Conservation (phyloP, 306 rosid species). For the Alnus rubra region DNA sequence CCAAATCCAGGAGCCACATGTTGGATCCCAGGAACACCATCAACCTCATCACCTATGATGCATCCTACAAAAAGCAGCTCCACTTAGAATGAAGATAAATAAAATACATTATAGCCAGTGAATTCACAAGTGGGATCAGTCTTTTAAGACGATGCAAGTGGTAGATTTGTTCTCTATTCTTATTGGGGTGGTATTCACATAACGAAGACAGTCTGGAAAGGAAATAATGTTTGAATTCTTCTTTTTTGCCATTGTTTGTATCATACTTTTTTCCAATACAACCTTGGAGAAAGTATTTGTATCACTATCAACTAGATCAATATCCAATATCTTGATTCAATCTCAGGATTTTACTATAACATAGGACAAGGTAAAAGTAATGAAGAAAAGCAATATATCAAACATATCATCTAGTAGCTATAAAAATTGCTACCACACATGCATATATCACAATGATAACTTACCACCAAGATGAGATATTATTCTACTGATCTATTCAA, state of each 20-base stretch:
- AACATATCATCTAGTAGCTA: background rate
- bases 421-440: background rate
- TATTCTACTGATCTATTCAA: no score
- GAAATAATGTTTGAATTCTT: background rate
- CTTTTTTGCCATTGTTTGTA: background rate
- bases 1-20: slow-evolving; percentile 86
- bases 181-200: background rate
- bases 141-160: background rate
- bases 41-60: slow-evolving; percentile 83
- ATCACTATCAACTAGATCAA: background rate
- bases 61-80: slow-evolving; percentile 53
- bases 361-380: no score
- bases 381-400: no score
- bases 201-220: background rate
- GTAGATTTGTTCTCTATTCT: no score
- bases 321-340: no score
- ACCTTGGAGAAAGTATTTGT: background rate
- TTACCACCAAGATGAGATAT: no score
- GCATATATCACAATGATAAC: background rate
- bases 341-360: no score
- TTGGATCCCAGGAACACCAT: slow-evolving; percentile 97
- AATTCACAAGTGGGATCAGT: background rate
- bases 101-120: background rate
- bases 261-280: background rate
- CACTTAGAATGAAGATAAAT: slow-evolving; percentile 11